Evolutionary conservation across 1,284 basidiomycete species (phyloP), one percentile per base, ranked within the genome.

Genomic region (Ustilago lituana): DNA sequence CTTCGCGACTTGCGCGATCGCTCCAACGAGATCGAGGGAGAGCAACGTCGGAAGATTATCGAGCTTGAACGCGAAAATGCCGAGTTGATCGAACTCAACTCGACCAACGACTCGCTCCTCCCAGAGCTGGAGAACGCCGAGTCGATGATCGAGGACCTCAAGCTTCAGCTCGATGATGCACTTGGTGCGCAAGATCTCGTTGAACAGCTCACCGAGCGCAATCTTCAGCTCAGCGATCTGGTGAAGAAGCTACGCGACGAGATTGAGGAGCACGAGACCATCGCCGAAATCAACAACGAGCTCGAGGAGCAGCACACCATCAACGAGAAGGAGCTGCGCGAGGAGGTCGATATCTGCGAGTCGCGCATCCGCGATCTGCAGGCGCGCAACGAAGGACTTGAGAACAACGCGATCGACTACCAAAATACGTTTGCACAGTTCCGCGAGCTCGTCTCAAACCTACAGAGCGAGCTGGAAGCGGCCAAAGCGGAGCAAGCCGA

Each of bases 281-380:
- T 98, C 47, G 93, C 94, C 82, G 94, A 98, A 76, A 89, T 99
- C 52, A 93, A 90, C 67, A 95, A 98, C 73, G 96, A 99, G 83
- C 87, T 99, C 3, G 96, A 98, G 82, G 95, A 98, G 83, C 93
- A 92, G 77, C 95, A 98, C 74, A 82, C 92, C 7, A 95, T 97
- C 83, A 93, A 93, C 0, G 95, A 98, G 84, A 93, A 92, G 83
- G 88, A 90, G 36, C 84, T 98, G 67, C 90, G 94, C 75, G 92
- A 92, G 54, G 94, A 97, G 56, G 87, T 98, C 37, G 90, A 74
- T 41, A 50, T 60, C 17, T 54, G 56, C 48, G 77, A 74, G 17
- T 70, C 71, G 1, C 55, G 54, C 29, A 45, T 74, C 19, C 65
- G 65, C 19, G 66, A 77, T 20, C 59, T 69, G 23, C 50, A 54